These are phyloP conservation scores for Choiromyces venosus DNA, from an alignment of 495 filamentous ascomycete genomes.

Conservation along the genomic window DNA sequence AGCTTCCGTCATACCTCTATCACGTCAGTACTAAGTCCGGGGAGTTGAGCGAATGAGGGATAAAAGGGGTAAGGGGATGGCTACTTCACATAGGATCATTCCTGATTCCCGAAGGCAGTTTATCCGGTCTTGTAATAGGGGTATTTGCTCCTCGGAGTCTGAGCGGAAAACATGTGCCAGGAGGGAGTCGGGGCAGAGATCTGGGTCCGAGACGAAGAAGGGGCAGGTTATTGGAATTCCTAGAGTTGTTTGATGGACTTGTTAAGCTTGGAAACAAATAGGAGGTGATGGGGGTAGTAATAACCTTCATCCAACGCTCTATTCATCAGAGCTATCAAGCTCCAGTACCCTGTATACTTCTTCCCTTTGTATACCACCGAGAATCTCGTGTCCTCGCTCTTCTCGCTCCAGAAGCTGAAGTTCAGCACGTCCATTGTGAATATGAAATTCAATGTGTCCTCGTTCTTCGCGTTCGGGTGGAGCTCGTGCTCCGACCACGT, in stretches of 20 bases:
- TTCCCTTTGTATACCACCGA: constrained; percentile 71
- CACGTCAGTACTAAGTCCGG: constrained; percentile 38
- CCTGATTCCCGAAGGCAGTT: constrained; percentile 80
- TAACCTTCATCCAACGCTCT: constrained; percentile 83
- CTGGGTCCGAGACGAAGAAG: constrained; percentile 76
- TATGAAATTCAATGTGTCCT: constrained; percentile 77
- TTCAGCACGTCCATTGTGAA: constrained; percentile 96
- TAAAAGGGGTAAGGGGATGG: constrained; percentile 4
- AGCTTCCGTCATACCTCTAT: constrained; percentile 72
- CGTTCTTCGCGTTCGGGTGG: constrained; percentile 76
- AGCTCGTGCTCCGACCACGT: constrained; percentile 84
- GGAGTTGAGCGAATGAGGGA: constrained; percentile 6
- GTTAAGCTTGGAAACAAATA: constrained; percentile 10
- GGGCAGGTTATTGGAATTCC: constrained; percentile 85
- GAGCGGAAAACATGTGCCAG: constrained; percentile 79
- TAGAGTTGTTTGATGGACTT: constrained; percentile 39
- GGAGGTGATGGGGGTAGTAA: not conserved
- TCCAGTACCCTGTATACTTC: constrained; percentile 92
- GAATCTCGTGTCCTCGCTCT: constrained; percentile 61
- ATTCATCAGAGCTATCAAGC: constrained; percentile 77
- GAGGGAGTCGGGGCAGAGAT: constrained; percentile 67
- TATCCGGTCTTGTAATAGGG: constrained; percentile 71
- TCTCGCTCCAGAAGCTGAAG: constrained; percentile 89
- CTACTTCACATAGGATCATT: constrained; percentile 73
- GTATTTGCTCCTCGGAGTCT: constrained; percentile 77